Evolutionary conservation across 139 green algal genomes (phyloP).

Genomic region (Diplosphaera chodatii): DNA sequence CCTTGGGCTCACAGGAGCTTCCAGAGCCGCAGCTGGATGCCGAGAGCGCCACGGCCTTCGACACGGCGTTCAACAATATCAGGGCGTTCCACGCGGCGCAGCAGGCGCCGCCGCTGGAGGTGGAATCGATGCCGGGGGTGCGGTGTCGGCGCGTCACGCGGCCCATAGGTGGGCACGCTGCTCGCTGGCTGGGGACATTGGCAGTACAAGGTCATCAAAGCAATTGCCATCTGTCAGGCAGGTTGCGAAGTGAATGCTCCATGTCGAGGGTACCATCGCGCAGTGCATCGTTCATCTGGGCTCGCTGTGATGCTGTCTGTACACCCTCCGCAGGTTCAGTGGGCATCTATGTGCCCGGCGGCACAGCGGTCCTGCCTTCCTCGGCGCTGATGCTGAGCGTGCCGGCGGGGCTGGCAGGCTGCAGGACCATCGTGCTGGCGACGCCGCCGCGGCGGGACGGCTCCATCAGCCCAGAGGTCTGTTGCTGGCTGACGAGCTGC

Average conservation of each 20-base stretch:
- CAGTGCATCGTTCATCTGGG: too few relatives aligned
- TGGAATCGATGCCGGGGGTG: slow-evolving; percentile 96
- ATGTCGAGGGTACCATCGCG: too few relatives aligned
- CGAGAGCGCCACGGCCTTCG: slow-evolving; percentile 78
- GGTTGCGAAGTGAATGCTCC: too few relatives aligned
- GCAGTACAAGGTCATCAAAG: too few relatives aligned
- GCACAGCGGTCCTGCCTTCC: slow-evolving; percentile 92
- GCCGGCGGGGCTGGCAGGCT: slow-evolving; percentile 82
- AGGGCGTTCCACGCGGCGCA: slow-evolving; percentile 88
- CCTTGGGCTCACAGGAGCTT: slow-evolving; percentile 48
- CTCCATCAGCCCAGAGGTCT: slow-evolving; percentile 57
- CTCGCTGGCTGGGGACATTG: too few relatives aligned
- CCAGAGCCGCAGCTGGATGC: slow-evolving; percentile 63
- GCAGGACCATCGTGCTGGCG: slow-evolving; percentile 88
- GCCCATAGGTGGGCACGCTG: slow-evolving; percentile 60
- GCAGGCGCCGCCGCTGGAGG: slow-evolving; percentile 39
- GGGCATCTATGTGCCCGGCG: slow-evolving; percentile 95
- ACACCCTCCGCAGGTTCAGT: slow-evolving; percentile 44
- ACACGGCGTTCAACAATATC: slow-evolving; percentile 94
- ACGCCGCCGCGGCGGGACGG: slow-evolving; percentile 86
- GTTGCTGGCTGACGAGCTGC: not conserved
- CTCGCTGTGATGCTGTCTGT: not conserved
- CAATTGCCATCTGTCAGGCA: too few relatives aligned
- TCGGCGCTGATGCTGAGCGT: slow-evolving; percentile 94
- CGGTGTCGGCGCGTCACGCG: slow-evolving; percentile 61